phyloP scores from a whole-genome alignment of 495 filamentous ascomycete species.

The Melanomma pulvis-pyrius region DNA sequence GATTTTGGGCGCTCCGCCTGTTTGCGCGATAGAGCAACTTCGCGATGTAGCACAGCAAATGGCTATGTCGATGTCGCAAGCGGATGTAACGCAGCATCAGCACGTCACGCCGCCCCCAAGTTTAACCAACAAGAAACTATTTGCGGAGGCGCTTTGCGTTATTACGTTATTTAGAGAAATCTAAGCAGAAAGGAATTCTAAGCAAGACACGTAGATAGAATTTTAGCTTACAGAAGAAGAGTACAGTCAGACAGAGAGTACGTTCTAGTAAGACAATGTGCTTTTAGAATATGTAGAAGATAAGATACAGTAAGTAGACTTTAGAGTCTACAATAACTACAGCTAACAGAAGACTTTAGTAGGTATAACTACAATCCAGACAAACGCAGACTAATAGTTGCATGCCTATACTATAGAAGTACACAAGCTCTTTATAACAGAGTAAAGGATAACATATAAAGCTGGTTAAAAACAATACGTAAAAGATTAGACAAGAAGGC shows the following conservation, averaged over 20 bases:
- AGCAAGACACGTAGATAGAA: conserved; percentile 14
- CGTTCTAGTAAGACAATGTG: conserved; percentile 11
- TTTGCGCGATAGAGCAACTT: conserved; percentile 16
- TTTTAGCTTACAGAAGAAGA: conserved; percentile 25
- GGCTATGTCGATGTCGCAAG: conserved; percentile 7
- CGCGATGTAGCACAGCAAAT: conserved; percentile 9
- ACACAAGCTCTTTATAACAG: conserved; percentile 26
- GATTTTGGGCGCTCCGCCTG: too few species aligned
- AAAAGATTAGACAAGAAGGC: conserved; percentile 19
- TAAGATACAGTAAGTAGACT: conserved; percentile 18
- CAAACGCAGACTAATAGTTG: conserved; percentile 12
- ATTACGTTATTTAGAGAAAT: conserved; percentile 16
- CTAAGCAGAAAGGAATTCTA: conserved; percentile 8
- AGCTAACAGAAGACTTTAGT: not conserved
- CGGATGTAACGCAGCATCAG: conserved; percentile 9
- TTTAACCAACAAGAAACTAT: conserved; percentile 20
- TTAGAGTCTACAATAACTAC: not conserved
- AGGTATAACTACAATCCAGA: conserved; percentile 26
- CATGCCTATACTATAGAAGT: conserved; percentile 24
- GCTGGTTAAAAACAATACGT: conserved; percentile 26
- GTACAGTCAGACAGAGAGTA: conserved; percentile 20
- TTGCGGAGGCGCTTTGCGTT: conserved; percentile 1
- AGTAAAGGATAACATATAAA: conserved; percentile 27
- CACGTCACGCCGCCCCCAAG: conserved; percentile 20
- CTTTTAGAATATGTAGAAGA: conserved; percentile 21